Base-by-base conservation (phyloP, 2,329 filamentous ascomycete species). In the Cordyceps fumosorosea region DNA sequence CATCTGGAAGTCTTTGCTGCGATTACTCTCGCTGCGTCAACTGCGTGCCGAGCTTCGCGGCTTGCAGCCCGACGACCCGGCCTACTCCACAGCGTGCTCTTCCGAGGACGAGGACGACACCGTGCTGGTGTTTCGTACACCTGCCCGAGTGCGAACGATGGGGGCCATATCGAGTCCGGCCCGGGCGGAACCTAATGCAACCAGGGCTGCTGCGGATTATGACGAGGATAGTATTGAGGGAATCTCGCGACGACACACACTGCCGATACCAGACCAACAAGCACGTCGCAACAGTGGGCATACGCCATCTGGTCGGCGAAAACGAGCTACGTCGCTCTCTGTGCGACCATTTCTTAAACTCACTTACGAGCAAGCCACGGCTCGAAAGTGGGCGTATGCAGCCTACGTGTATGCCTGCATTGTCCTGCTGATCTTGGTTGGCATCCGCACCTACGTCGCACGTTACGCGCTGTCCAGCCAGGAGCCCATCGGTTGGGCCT, bases 401-500 rank as follows among this genome's bases (percentile, higher is more conserved):
- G 73, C 78, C 0, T 95, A 90, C 69, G 86, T 92, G 20, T 97
- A 97, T 72, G 63, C 80, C 0, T 82, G 85, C 54, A 84, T 96
- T 8, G 58, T 87, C 10, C 69, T 78, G 0, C 83, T 91, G 37
- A 84, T 96, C 58, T 75, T 96, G 3, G 75, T 86, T 3, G 89
- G 87, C 0, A 82, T 98, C 32, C 84, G 92, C 60, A 78, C 80
- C 2, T 89, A 91, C 67, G 85, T 98, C 56, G 76, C 82, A 45
- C 75, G 77, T 50, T 80, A 83, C 65, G 92, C 91, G 16, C 79
- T 99, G 1, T 70, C 81, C 40, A 86, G 85, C 18, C 78, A 86
- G 57, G 95, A 99, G 68, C 92, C 95, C 0, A 84, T 99, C 51
- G 91, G 93, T 2, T 99, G 95, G 95, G 93, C 91, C 0, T 74